Conservation (phyloP, 768 basidiomycete species). For the Collybia nuda region DNA sequence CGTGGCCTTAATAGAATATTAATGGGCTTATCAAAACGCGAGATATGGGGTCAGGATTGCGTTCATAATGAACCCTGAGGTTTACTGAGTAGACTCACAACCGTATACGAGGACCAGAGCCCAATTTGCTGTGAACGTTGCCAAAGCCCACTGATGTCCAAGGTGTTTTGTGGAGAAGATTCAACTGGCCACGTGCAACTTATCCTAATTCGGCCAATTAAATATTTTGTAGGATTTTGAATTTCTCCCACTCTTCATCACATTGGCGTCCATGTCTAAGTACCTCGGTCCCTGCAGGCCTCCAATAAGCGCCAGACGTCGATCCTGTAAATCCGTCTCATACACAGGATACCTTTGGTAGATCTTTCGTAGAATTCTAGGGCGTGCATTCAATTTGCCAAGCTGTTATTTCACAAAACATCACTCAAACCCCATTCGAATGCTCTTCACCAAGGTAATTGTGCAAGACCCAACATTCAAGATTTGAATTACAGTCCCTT, state of each 20-base stretch:
- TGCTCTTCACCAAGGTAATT: too few species aligned
- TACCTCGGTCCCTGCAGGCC: too few species aligned
- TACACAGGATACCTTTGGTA: too few species aligned
- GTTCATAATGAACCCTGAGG: not conserved
- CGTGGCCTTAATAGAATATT: conserved; percentile 26
- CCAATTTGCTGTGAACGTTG: not conserved
- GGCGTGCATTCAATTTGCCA: too few species aligned
- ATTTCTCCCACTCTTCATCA: not conserved
- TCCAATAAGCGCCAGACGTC: too few species aligned
- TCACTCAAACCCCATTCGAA: too few species aligned
- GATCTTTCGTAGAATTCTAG: too few species aligned
- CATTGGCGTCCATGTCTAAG: not conserved
- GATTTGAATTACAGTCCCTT: too few species aligned
- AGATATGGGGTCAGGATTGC: conserved; percentile 3
- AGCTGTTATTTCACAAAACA: too few species aligned
- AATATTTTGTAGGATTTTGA: not conserved
- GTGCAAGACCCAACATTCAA: too few species aligned
- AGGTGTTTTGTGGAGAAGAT: not conserved
- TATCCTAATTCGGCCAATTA: not conserved
- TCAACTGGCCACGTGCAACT: conserved; percentile 7
- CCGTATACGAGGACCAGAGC: not conserved
- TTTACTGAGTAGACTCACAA: not conserved
- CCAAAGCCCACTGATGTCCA: not conserved
- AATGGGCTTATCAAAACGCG: conserved; percentile 3
- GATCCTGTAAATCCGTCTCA: too few species aligned